A percentile compares a stretch with the other conserved stretches of the same genome.
Conservation (phyloP, 306 rosid species). For the Dryas octopetala region DNA sequence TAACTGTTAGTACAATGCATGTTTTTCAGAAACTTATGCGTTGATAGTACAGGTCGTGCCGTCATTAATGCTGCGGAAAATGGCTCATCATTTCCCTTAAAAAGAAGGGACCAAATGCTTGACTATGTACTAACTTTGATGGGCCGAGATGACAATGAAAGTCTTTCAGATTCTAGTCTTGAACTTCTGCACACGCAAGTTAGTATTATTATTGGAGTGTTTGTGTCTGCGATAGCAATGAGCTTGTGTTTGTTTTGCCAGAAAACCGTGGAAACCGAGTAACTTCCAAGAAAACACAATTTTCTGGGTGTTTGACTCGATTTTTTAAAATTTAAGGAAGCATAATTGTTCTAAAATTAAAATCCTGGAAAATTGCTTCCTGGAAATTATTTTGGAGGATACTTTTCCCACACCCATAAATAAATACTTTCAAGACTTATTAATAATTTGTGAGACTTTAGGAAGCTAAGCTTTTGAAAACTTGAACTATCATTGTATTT, state of each 20-base stretch:
- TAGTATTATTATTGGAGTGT: constrained; percentile 25
- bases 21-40: background rate
- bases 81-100: constrained; percentile 89
- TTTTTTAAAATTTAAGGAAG: background rate
- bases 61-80: constrained; percentile 93
- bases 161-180: constrained; percentile 67
- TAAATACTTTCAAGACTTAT: background rate
- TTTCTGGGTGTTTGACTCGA: background rate
- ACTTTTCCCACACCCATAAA: background rate
- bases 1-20: background rate
- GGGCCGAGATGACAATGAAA: constrained; percentile 88
- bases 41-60: constrained; percentile 68
- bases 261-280: background rate
- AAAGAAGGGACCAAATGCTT: constrained; percentile 86
- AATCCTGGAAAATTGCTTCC: background rate
- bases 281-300: background rate
- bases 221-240: constrained; percentile 16
- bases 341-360: background rate
- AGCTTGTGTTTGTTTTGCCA: background rate
- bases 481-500: background rate
- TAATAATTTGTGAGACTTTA: background rate
- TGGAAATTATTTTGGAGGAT: background rate
- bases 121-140: constrained; percentile 83
- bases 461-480: background rate
- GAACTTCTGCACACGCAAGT: constrained; percentile 91